Evolutionary conservation across 192 early-diverging fungal species (phyloP).

Genomic region (Ambispora gerdemannii): DNA sequence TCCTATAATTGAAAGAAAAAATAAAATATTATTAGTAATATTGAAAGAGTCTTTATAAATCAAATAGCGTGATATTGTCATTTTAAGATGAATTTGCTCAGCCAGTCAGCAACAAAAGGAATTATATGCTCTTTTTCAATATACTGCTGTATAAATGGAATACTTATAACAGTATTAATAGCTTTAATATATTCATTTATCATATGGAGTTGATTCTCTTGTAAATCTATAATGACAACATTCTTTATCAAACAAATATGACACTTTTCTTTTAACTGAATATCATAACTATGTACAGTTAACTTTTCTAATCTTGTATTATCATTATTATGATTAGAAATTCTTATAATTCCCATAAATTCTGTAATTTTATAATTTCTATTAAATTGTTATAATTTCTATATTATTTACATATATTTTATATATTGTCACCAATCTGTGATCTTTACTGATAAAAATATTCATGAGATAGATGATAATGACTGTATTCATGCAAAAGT

Average conservation of each 20-base stretch:
- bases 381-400: no score
- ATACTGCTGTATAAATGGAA: background rate
- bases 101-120: slow-evolving; percentile 11
- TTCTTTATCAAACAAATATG: background rate
- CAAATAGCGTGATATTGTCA: background rate
- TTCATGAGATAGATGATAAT: no score
- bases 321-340: no score
- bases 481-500: no score
- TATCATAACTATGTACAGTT: background rate
- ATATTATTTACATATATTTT: no score
- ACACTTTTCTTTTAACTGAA: background rate
- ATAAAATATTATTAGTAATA: background rate
- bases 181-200: background rate
- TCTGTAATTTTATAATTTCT: no score
- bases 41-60: no score
- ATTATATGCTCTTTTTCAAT: background rate
- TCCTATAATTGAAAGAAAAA: slow-evolving; percentile 9
- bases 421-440: no score
- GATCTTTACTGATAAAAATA: no score
- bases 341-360: no score
- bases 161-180: background rate
- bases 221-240: background rate
- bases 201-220: background rate
- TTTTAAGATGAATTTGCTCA: background rate
- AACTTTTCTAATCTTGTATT: background rate